phyloP scores from a whole-genome alignment of 2,329 filamentous ascomycete species.

The Scedosporium dehoogii region DNA sequence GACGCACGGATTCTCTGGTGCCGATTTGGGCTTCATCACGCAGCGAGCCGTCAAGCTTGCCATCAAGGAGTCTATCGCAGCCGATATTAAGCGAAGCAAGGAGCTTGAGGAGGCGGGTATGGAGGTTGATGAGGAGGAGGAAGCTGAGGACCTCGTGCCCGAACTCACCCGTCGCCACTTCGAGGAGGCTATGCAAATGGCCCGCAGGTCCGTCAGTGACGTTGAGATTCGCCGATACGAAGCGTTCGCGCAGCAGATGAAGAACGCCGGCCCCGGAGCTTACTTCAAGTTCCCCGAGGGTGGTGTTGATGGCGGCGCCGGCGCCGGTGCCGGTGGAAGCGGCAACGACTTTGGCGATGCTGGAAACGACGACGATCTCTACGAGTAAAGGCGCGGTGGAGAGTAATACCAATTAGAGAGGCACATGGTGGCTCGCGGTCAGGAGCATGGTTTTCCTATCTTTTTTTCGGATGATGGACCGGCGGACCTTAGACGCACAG shows the following conservation, averaged over 20 bases:
- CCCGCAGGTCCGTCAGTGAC: conserved; percentile 86
- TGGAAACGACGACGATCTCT: conserved; percentile 93
- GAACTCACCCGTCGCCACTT: conserved; percentile 95
- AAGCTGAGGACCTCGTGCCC: conserved; percentile 84
- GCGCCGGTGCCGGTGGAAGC: conserved; percentile 50
- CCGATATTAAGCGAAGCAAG: conserved; percentile 85
- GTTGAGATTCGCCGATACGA: conserved; percentile 98
- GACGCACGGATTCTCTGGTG: conserved; percentile 98
- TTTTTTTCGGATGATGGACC: neutral
- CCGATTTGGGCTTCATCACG: conserved; percentile 97
- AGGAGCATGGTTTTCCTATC: neutral
- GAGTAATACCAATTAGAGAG: neutral
- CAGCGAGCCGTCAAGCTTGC: conserved; percentile 98
- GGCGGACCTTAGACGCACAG: neutral
- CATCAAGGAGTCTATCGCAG: conserved; percentile 90
- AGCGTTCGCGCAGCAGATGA: conserved; percentile 98
- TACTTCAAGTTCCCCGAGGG: conserved; percentile 95
- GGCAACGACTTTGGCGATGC: conserved; percentile 66
- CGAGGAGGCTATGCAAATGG: conserved; percentile 95
- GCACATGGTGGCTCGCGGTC: neutral
- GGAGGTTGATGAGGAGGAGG: conserved; percentile 59
- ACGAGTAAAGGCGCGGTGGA: conserved; percentile 41
- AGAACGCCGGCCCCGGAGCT: conserved; percentile 88
- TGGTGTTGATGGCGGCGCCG: conserved; percentile 44
- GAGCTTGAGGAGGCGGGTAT: conserved; percentile 80